A percentile compares a stretch with the other conserved stretches of the same genome.
These are phyloP conservation scores for Albifimbria verrucaria DNA, from an alignment of 2,329 filamentous ascomycete genomes.

Conservation along the genomic window DNA sequence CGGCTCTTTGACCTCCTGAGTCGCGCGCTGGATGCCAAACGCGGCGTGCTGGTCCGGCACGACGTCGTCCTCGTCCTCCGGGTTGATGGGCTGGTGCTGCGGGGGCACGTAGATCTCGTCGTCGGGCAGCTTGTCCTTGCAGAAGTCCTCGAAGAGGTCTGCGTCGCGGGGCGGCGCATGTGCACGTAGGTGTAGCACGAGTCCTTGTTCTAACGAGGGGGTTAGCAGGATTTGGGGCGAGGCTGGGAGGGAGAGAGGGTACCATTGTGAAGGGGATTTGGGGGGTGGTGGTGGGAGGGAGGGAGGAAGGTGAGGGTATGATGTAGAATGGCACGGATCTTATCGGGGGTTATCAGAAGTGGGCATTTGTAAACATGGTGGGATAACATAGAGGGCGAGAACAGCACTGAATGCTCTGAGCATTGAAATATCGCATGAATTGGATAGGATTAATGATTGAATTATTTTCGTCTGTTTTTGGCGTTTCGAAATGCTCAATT, in stretches of 20 bases:
- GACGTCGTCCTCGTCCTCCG: slow-evolving; percentile 85
- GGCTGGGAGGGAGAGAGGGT: background rate
- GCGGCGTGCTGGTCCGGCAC: slow-evolving; percentile 86
- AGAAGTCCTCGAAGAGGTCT: slow-evolving; percentile 76
- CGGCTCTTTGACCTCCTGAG: slow-evolving; percentile 66
- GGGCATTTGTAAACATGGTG: background rate
- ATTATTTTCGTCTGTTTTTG: background rate
- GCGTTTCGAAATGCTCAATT: too few species aligned
- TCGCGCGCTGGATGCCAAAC: slow-evolving; percentile 80
- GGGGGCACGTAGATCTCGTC: slow-evolving; percentile 82
- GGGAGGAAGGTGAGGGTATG: background rate
- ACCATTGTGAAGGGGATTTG: background rate
- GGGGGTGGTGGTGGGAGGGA: background rate
- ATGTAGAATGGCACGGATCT: too few species aligned
- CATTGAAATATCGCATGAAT: background rate
- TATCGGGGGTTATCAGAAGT: too few species aligned
- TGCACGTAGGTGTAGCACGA: slow-evolving; percentile 72
- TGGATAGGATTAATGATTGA: background rate
- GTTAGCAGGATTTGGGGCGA: background rate
- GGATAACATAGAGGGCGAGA: background rate
- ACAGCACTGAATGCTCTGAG: background rate
- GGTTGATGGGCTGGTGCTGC: slow-evolving; percentile 77
- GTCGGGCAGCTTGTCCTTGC: slow-evolving; percentile 64
- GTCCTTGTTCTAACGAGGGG: slow-evolving; percentile 61
- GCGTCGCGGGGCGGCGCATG: slow-evolving; percentile 69